These are phyloP conservation scores for Phytopythium aichiense DNA, from an alignment of 352 stramenopile species.

Conservation along the genomic window DNA sequence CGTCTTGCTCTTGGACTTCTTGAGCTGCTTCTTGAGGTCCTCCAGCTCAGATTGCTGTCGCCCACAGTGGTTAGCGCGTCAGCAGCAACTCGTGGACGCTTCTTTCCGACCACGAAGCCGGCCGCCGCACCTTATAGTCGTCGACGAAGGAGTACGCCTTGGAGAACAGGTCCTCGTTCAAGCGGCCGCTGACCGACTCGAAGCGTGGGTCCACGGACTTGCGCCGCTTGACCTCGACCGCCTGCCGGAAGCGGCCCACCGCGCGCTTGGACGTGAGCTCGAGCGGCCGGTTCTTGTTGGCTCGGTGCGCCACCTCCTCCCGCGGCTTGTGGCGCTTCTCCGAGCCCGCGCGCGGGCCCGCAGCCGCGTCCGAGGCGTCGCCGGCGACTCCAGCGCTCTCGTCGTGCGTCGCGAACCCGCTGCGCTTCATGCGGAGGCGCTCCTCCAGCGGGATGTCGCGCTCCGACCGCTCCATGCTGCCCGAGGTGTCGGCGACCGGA, in stretches of 20 bases:
- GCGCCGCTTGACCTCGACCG: constrained; percentile 80
- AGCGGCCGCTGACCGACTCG: constrained; percentile 69
- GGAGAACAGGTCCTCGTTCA: constrained; percentile 87
- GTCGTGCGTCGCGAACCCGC: constrained; percentile 47
- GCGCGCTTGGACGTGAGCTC: constrained; percentile 84
- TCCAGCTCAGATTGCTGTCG: constrained; percentile 70
- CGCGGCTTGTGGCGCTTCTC: constrained; percentile 18
- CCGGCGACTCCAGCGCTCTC: not conserved
- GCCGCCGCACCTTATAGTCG: constrained; percentile 64
- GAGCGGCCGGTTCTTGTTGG: constrained; percentile 86
- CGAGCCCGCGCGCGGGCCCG: not conserved
- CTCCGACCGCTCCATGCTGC: constrained; percentile 9
- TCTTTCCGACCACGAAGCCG: not conserved
- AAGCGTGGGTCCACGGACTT: constrained; percentile 83
- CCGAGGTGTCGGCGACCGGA: not conserved
- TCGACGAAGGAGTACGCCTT: constrained; percentile 90
- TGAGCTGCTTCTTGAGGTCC: constrained; percentile 80
- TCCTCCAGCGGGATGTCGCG: constrained; percentile 78
- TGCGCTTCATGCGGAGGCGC: constrained; percentile 74
- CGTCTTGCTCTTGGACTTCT: constrained; percentile 55
- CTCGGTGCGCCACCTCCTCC: constrained; percentile 5
- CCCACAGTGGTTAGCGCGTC: not conserved
- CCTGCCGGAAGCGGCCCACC: constrained; percentile 73
- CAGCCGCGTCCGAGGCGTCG: not conserved
- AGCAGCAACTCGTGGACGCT: not conserved